Base-by-base conservation (phyloP, 1,284 basidiomycete genomes). In the Marasmius tenuissimus region DNA sequence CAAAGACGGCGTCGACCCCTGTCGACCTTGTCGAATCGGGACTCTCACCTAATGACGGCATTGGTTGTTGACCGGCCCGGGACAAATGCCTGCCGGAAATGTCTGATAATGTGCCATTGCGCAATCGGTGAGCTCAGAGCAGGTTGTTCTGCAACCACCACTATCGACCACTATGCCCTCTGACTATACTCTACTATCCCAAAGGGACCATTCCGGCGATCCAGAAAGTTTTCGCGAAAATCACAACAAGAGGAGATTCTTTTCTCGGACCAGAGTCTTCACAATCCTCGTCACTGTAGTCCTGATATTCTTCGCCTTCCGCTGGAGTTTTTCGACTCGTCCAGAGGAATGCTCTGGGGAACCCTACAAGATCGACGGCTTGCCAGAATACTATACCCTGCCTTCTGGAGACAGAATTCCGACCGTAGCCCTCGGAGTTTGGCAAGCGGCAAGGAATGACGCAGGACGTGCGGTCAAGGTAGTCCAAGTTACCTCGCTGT, bases 331-430 rank as follows among this genome's bases (percentile, higher is more conserved):
- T 20, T 20, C 45, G 16, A 47, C 16, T 8, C 45, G 8, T n/a
- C 45, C 5, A 8, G 45, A 10, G 16, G 11, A 47, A 47, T 47
- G 16, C 20, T 18, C 45, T 5, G 20, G 7, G 45, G 45, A 47
- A n/a, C 16, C 8, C 2, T 20, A 11, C 5, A 49, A 53, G 9
- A 49, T 60, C 34, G 53, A 50, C 9, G 61, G 61, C n/a, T 69
- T 88, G 14, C 83, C 84, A 0, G 75, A 73, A 6, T 76, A 85
- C 70, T 86, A 78, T 68, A 80, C 76, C 0, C 74, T 89, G 12
- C 84, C 85, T 4, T 86, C 85, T 22, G 87, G 87, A 0, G 83
- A 87, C 64, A 76, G 79, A 63, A 88, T 89, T 48, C 87, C 87
- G 0, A 78, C 81, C 11, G 79, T 88, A 52, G 86, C 86, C 10